Evolutionary conservation across 1,139 yeast genomes (phyloP).

Genomic region (Hyphopichia khmerensis): DNA sequence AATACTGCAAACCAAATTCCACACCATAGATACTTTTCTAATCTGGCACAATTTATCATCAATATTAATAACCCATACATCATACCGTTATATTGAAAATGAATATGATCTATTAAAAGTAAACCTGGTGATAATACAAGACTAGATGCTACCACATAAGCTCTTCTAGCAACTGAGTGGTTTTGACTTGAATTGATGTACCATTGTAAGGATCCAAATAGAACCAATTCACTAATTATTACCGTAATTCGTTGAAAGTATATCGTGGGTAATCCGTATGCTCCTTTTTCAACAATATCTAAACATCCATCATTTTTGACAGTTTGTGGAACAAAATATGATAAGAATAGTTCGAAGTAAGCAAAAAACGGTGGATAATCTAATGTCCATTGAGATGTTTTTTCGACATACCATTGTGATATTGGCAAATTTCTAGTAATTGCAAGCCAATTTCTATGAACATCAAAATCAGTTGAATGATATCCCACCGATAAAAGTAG

Average conservation of each 20-base stretch:
- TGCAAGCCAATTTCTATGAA: conserved; percentile 96
- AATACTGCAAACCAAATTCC: conserved; percentile 75
- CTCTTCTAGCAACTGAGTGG: conserved; percentile 40
- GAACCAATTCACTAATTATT: conserved; percentile 67
- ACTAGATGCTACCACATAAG: conserved; percentile 79
- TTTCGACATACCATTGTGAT: conserved; percentile 77
- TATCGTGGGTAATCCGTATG: conserved; percentile 74
- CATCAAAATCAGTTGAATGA: conserved; percentile 94
- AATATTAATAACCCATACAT: conserved; percentile 80
- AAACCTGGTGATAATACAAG: conserved; percentile 87
- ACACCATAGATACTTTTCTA: conserved; percentile 55
- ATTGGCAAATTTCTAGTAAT: conserved; percentile 80
- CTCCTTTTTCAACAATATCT: conserved; percentile 63
- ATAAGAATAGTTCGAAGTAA: conserved; percentile 80
- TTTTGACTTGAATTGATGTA: conserved; percentile 53
- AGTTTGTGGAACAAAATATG: conserved; percentile 64
- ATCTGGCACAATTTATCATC: conserved; percentile 69
- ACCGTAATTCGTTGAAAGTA: conserved; percentile 83
- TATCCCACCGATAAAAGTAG: conserved; percentile 42
- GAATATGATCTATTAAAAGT: conserved; percentile 85
- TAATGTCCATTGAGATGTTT: conserved; percentile 89
- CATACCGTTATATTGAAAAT: conserved; percentile 93
- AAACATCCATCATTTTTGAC: conserved; percentile 79
- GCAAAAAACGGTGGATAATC: conserved; percentile 99
- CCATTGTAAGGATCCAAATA: conserved; percentile 71